Evolutionary conservation across 495 filamentous ascomycete genomes (phyloP), one percentile per base, ranked within the genome.

Genomic region (Xylaria telfairii): DNA sequence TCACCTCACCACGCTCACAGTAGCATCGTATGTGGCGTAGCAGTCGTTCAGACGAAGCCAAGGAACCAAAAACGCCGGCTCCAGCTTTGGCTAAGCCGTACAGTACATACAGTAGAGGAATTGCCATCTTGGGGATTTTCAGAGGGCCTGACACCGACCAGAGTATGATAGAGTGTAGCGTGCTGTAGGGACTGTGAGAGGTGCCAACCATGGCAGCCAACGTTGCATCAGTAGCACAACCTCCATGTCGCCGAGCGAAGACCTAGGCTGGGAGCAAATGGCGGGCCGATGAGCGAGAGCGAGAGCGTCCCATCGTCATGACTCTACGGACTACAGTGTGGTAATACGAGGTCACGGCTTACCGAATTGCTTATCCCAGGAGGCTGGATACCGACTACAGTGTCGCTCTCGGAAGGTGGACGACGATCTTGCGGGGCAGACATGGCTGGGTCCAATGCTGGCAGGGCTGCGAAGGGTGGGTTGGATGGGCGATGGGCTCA

Each of bases 301-400:
- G 13, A 42, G 37, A 37, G 19, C 12, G 30, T 9, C 19, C 44
- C 44, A 65, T 51, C 28, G n/a, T 34, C 44, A 66, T 66, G 30
- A 32, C 64, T 66, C 44, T 47, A 66, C n/a, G n/a, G n/a, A n/a
- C n/a, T n/a, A n/a, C n/a, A n/a, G n/a, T n/a, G n/a, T 42, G 47
- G 44, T 69, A 69, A 69, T 69, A 69, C 67, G 67, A 69, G 67
- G 44, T 53, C 67, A 68, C 42, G 30, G 64, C 64, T 47, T 39
- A 54, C 32, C 46, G 30, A 54, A 32, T 15, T 44, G 62, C 15
- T 21, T 21, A 28, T 34, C n/a, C 32, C 13, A 47, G 47, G 64
- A 54, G 64, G 64, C 24, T 66, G 64, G 62, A 42, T 41, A 17
- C 10, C n/a, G 3, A 26, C 24, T 49, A 62, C n/a, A 41, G 10